Conservation (phyloP, 345 rosid species). For the Psidium guajava region DNA sequence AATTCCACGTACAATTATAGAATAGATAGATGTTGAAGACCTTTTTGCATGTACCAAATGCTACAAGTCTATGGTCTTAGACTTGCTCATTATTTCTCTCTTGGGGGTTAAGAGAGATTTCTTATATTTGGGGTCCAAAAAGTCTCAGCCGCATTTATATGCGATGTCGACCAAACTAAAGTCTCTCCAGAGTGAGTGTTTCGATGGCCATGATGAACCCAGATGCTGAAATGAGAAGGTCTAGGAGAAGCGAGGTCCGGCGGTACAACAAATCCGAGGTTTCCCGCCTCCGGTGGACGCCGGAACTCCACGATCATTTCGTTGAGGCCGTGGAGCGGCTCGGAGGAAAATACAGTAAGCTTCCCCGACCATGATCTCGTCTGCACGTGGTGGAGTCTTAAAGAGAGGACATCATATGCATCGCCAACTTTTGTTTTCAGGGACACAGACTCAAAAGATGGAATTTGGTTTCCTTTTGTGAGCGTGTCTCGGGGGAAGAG, state of each 20-base stretch:
- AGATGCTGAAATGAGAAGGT: not conserved
- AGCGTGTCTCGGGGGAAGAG: not conserved
- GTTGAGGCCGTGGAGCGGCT: slow-evolving; percentile 18
- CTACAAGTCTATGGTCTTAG: slow-evolving; percentile 18
- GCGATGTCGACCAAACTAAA: not conserved
- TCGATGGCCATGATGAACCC: not conserved
- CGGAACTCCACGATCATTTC: slow-evolving; percentile 32
- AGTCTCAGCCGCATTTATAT: slow-evolving; percentile 1
- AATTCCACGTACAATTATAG: not conserved
- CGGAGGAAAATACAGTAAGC: slow-evolving; percentile 41
- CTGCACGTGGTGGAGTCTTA: not conserved
- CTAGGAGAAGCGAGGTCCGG: slow-evolving; percentile 8
- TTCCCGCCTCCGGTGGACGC: slow-evolving; percentile 39
- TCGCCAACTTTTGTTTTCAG: not conserved
- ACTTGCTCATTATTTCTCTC: slow-evolving; percentile 1
- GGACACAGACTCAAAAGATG: not conserved
- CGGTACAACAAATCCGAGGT: slow-evolving; percentile 28
- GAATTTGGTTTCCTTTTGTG: not conserved
- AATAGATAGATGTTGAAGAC: not conserved
- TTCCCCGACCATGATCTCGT: not conserved
- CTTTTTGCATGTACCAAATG: not conserved
- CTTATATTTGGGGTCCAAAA: not conserved
- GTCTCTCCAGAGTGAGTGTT: not conserved
- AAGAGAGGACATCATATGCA: not conserved
- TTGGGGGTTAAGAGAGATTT: not conserved